phyloP scores from a whole-genome alignment of 2,329 filamentous ascomycete species.

The Sarocladium oryzae region DNA sequence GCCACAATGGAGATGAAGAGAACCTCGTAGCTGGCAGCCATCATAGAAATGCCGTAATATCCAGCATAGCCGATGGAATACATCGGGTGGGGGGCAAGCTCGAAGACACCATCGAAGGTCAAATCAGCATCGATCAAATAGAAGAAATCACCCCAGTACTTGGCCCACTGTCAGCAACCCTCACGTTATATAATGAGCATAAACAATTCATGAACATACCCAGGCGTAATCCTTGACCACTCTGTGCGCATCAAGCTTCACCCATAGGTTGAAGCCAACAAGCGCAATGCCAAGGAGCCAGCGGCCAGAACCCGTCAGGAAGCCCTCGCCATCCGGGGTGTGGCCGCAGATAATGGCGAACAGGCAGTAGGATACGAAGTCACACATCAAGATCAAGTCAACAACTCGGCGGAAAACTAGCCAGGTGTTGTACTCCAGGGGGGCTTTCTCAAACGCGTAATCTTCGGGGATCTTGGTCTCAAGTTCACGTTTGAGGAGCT shows the following conservation, averaged over 20 bases:
- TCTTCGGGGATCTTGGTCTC: conserved; percentile 92
- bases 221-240: conserved; percentile 99
- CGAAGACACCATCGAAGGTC: conserved; percentile 97
- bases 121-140: conserved; percentile 96
- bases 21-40: conserved; percentile 96
- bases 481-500: conserved; percentile 78
- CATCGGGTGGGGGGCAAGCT: conserved; percentile 98
- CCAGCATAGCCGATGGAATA: conserved; percentile 97
- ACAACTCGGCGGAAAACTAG: conserved; percentile 91
- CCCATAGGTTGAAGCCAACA: conserved; percentile 94
- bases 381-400: conserved; percentile 96
- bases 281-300: conserved; percentile 74
- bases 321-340: conserved; percentile 64
- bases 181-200: no score
- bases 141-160: conserved; percentile 98
- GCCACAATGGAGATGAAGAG: conserved; percentile 94
- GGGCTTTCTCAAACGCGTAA: conserved; percentile 88
- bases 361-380: conserved; percentile 93
- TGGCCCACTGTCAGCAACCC: neutral
- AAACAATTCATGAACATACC: conserved; percentile 24
- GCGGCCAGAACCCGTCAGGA: conserved; percentile 62
- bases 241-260: conserved; percentile 93
- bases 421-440: conserved; percentile 99
- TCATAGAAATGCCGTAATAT: conserved; percentile 96
- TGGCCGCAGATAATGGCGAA: conserved; percentile 86